These are phyloP conservation scores for Metroxylon sagu DNA, from an alignment of 176 grass and related monocot genomes.

Conservation along the genomic window DNA sequence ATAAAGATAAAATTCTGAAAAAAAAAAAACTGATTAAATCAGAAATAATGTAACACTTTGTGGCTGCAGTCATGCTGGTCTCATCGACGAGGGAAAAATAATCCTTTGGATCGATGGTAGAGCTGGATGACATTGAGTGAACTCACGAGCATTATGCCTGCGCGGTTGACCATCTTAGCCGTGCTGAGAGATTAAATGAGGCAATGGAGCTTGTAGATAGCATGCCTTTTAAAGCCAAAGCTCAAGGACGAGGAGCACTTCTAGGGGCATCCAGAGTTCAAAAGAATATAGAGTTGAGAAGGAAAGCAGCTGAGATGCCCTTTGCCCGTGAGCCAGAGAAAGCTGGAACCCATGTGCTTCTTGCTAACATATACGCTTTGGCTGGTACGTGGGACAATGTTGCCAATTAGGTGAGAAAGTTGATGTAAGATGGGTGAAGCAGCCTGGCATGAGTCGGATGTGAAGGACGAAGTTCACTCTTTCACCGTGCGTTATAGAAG, in stretches of 20 bases:
- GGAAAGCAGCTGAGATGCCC: no score
- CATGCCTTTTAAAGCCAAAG: slow-evolving; percentile 83
- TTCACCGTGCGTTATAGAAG: slow-evolving; percentile 69
- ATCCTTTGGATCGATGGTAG: slow-evolving; percentile 80
- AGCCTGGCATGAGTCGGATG: slow-evolving; percentile 88
- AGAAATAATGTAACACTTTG: neutral
- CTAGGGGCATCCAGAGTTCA: slow-evolving; percentile 64
- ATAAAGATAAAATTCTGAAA: no score
- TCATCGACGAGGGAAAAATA: slow-evolving; percentile 60
- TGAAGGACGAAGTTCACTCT: slow-evolving; percentile 71
- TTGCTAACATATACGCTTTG: no score
- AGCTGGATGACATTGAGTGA: slow-evolving; percentile 53
- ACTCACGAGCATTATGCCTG: slow-evolving; percentile 79
- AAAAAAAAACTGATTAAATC: no score
- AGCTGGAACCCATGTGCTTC: no score
- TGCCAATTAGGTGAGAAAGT: slow-evolving; percentile 54
- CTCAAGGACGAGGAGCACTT: slow-evolving; percentile 60
- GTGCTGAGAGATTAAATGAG: slow-evolving; percentile 67
- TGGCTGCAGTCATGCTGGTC: slow-evolving; percentile 74
- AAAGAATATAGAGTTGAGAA: slow-evolving; percentile 46
- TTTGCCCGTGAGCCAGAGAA: no score
- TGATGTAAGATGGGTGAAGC: slow-evolving; percentile 65
- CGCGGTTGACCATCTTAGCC: slow-evolving; percentile 78
- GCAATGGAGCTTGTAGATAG: slow-evolving; percentile 67
- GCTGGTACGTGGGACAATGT: no score